Evolutionary conservation across 345 rosid genomes (phyloP).

Genomic region (Acer negundo): DNA sequence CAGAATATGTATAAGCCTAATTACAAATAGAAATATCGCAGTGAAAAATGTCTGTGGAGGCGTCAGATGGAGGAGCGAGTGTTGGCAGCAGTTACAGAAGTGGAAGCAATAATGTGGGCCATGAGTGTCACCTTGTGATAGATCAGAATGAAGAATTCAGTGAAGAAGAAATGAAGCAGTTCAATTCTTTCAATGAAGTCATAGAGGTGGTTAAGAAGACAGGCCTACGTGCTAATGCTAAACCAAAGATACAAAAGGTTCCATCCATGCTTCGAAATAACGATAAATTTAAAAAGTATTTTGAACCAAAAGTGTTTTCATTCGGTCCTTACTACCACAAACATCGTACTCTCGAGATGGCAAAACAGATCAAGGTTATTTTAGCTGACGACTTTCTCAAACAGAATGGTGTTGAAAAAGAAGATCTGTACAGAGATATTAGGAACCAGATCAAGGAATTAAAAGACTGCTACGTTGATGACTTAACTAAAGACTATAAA

Average conservation of each 20-base stretch:
- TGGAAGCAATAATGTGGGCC: too few species aligned
- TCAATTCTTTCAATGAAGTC: too few species aligned
- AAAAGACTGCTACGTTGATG: background rate
- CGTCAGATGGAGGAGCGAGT: too few species aligned
- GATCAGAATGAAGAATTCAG: too few species aligned
- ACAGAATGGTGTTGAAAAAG: background rate
- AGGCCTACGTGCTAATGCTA: too few species aligned
- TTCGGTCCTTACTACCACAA: background rate
- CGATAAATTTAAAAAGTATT: background rate
- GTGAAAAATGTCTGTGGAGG: too few species aligned
- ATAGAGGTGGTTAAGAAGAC: too few species aligned
- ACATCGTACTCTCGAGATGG: background rate
- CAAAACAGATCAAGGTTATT: background rate
- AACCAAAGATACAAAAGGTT: background rate
- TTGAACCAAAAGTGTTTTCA: background rate
- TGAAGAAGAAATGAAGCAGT: too few species aligned
- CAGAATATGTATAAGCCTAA: too few species aligned
- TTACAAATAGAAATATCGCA: too few species aligned
- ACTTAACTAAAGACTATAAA: background rate
- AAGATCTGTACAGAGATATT: background rate
- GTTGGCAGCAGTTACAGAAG: too few species aligned
- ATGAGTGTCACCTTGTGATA: fast-evolving
- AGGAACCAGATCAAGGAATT: background rate
- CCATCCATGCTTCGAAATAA: background rate
- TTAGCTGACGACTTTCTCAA: background rate